A percentile compares a stretch with the other conserved stretches of the same genome.
phyloP scores from a whole-genome alignment of 345 rosid genomes.

The Eucalyptus curtisii region DNA sequence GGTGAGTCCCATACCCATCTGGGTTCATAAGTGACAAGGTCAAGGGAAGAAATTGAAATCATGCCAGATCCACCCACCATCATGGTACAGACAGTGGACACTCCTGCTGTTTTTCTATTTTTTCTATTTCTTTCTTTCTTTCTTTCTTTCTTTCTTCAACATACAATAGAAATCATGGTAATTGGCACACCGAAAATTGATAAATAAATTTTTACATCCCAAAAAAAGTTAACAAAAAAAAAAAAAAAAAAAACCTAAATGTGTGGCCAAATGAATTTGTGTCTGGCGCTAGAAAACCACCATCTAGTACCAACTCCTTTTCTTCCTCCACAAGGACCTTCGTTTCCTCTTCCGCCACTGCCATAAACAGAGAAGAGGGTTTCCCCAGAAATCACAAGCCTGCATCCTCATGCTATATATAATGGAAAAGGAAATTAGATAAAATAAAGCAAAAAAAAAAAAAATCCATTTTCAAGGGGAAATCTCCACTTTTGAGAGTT shows the following conservation, averaged over 20 bases:
- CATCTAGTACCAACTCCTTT: conserved; percentile 29
- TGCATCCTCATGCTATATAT: neutral
- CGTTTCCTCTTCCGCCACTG: conserved; percentile 28
- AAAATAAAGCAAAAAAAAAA: neutral
- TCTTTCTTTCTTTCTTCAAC: neutral
- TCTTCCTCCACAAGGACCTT: conserved; percentile 8
- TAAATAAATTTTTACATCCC: neutral
- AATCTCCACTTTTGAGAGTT: neutral
- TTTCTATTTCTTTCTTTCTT: too few relatives aligned
- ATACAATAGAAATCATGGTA: neutral
- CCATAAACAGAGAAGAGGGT: neutral
- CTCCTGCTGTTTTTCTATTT: neutral
- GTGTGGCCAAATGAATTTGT: conserved; percentile 79
- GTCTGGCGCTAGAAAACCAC: conserved; percentile 47
- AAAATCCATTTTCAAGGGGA: neutral
- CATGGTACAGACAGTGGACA: neutral
- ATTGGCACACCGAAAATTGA: neutral
- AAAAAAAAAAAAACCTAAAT: conserved; percentile 36
- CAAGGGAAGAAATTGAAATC: neutral
- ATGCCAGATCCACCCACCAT: neutral
- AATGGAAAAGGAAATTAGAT: neutral
- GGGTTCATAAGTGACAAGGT: neutral
- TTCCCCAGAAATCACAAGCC: neutral
- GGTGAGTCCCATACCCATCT: neutral
- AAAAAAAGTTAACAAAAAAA: neutral